Conservation (phyloP, 176 grass and related monocot species). For the Musa schizocarpa region DNA sequence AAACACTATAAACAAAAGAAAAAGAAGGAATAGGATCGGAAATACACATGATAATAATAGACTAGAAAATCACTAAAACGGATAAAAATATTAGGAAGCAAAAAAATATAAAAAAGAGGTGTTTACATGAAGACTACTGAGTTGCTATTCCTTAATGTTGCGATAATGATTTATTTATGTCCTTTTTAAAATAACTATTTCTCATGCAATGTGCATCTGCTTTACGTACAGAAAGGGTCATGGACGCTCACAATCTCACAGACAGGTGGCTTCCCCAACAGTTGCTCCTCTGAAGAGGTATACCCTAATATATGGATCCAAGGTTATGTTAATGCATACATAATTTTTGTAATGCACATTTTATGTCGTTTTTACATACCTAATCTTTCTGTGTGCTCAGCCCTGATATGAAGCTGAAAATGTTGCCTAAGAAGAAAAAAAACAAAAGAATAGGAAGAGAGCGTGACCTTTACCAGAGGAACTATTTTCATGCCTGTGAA, state of each 20-base stretch:
- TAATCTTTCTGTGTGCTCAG: conserved; percentile 21
- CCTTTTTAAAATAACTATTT: not conserved
- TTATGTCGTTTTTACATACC: too few species aligned
- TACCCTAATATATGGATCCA: not conserved
- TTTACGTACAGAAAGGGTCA: conserved; percentile 40
- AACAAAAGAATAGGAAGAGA: conserved; percentile 49
- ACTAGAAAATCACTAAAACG: too few species aligned
- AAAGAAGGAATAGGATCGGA: too few species aligned
- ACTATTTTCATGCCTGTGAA: conserved; percentile 67
- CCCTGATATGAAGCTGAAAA: conserved; percentile 36
- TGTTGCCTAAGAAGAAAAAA: conserved; percentile 62
- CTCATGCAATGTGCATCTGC: not conserved
- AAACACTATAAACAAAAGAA: too few species aligned
- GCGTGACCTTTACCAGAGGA: conserved; percentile 54
- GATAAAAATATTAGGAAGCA: too few species aligned
- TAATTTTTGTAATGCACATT: too few species aligned
- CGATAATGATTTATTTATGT: not conserved
- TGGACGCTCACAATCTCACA: conserved; percentile 31
- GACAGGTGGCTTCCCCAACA: conserved; percentile 22
- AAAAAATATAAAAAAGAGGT: too few species aligned
- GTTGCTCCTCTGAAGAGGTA: conserved; percentile 53
- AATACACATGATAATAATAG: too few species aligned
- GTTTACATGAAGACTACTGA: not conserved
- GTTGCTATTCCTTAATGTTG: not conserved
- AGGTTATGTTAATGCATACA: not conserved